These are phyloP conservation scores for Ganoderma boninense DNA, from an alignment of 1,284 basidiomycete species.

Conservation along the genomic window DNA sequence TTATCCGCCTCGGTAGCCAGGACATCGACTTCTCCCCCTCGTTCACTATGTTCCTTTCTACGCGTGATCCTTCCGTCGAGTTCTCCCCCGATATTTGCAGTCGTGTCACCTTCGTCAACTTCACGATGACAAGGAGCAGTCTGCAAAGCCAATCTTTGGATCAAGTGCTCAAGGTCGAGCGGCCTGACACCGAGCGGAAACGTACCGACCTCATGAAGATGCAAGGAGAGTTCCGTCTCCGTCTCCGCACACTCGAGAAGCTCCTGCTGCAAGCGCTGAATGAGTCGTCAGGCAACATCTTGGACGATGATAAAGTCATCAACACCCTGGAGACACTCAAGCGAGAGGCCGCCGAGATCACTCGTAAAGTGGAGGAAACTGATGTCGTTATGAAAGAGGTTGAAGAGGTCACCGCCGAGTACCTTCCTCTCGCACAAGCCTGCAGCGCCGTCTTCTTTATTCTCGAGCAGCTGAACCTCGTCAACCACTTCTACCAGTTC, in stretches of 20 bases:
- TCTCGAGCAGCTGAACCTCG: slow-evolving; percentile 91
- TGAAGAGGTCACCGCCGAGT: slow-evolving; percentile 94
- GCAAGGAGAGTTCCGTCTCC: slow-evolving; percentile 96
- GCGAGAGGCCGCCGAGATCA: slow-evolving; percentile 96
- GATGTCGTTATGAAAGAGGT: slow-evolving; percentile 97
- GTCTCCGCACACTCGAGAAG: slow-evolving; percentile 93
- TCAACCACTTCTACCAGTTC: slow-evolving; percentile 99
- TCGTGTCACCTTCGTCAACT: slow-evolving; percentile 99
- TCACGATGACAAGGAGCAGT: slow-evolving; percentile 99
- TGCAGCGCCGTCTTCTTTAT: slow-evolving; percentile 99
- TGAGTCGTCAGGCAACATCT: slow-evolving; percentile 95
- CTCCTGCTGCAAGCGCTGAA: slow-evolving; percentile 95
- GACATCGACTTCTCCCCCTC: slow-evolving; percentile 99
- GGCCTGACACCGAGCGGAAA: slow-evolving; percentile 97
- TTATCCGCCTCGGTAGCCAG: slow-evolving; percentile 97
- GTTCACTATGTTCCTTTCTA: slow-evolving; percentile 99
- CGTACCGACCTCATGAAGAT: slow-evolving; percentile 98
- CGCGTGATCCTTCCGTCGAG: slow-evolving; percentile 95
- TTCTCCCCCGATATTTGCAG: slow-evolving; percentile 99
- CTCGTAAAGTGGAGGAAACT: slow-evolving; percentile 96
- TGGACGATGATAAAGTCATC: slow-evolving; percentile 99
- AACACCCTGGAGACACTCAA: slow-evolving; percentile 97
- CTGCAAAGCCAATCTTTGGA: slow-evolving; percentile 98
- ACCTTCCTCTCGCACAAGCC: slow-evolving; percentile 93
- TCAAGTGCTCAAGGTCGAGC: slow-evolving; percentile 96